These are phyloP conservation scores for Nemophila menziesii DNA, from an alignment of 257 asterid species.

Conservation along the genomic window DNA sequence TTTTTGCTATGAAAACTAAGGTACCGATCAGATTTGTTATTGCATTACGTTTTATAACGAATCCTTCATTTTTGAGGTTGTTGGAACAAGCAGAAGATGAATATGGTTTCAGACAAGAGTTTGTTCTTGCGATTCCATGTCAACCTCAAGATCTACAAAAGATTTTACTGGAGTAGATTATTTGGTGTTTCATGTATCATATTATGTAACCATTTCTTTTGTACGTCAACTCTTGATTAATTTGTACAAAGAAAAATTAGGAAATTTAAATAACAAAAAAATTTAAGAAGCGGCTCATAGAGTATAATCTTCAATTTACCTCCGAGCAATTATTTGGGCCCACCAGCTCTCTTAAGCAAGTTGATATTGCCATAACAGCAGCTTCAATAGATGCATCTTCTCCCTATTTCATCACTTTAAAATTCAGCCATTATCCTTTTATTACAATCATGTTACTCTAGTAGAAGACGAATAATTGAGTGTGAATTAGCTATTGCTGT, in stretches of 20 bases:
- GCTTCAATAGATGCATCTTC: too few species aligned
- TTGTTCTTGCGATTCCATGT: constrained; percentile 43
- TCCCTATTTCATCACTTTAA: constrained; percentile 34
- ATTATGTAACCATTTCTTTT: too few species aligned
- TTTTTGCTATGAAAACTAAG: constrained; percentile 29
- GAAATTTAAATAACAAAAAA: too few species aligned
- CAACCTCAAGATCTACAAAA: constrained; percentile 28
- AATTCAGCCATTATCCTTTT: background rate
- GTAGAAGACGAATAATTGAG: background rate
- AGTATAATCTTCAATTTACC: constrained; percentile 24
- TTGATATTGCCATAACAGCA: constrained; percentile 68
- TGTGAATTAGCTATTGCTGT: too few species aligned
- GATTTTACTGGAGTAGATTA: constrained; percentile 17
- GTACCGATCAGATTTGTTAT: constrained; percentile 26
- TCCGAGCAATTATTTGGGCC: constrained; percentile 61
- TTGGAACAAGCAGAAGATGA: constrained; percentile 37
- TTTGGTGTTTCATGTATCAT: too few species aligned
- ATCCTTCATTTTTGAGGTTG: constrained; percentile 32
- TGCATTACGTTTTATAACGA: constrained; percentile 22
- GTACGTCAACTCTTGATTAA: too few species aligned
- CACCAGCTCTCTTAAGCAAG: constrained; percentile 70
- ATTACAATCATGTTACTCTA: background rate
- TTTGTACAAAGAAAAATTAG: too few species aligned
- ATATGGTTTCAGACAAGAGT: constrained; percentile 34
- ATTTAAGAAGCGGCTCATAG: background rate